Evolutionary conservation across 768 basidiomycete species (phyloP).

Genomic region (Lepiota venenata): DNA sequence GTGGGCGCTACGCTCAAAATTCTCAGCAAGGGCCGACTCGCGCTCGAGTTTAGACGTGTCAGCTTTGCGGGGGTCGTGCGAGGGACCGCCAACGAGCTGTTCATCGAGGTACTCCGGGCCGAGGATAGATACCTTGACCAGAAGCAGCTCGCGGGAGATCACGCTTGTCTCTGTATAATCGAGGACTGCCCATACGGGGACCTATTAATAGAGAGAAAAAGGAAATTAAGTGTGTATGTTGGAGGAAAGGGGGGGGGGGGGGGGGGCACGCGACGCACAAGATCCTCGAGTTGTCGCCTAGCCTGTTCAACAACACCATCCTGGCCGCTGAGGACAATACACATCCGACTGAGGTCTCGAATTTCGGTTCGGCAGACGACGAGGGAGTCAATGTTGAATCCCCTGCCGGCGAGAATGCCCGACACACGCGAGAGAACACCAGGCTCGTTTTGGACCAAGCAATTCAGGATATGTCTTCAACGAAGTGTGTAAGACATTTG

Average conservation of each 20-base stretch:
- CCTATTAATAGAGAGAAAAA: slow-evolving; percentile 42
- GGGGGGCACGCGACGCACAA: slow-evolving; percentile 62
- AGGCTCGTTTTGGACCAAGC: slow-evolving; percentile 98
- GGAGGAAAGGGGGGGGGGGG: too few species aligned
- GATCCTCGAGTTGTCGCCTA: slow-evolving; percentile 90
- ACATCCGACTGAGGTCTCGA: slow-evolving; percentile 96
- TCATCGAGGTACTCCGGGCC: slow-evolving; percentile 96
- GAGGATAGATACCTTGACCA: slow-evolving; percentile 95
- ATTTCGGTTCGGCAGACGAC: slow-evolving; percentile 99
- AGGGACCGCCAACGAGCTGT: slow-evolving; percentile 82
- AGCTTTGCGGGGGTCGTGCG: slow-evolving; percentile 65
- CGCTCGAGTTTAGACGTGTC: slow-evolving; percentile 56
- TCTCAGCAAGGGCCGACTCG: slow-evolving; percentile 69
- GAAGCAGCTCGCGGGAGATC: slow-evolving; percentile 90
- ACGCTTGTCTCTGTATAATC: slow-evolving; percentile 94
- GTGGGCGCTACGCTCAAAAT: slow-evolving; percentile 65
- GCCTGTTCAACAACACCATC: slow-evolving; percentile 98
- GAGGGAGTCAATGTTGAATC: slow-evolving; percentile 98
- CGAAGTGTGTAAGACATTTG: background rate
- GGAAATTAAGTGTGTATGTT: background rate
- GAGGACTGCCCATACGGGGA: slow-evolving; percentile 98
- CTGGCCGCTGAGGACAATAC: slow-evolving; percentile 93
- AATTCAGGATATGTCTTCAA: slow-evolving; percentile 89
- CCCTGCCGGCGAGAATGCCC: slow-evolving; percentile 93
- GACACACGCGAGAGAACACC: slow-evolving; percentile 98